These are phyloP conservation scores for Saksenaea vasiformis DNA, from an alignment of 371 early-diverging fungal species.

Conservation along the genomic window DNA sequence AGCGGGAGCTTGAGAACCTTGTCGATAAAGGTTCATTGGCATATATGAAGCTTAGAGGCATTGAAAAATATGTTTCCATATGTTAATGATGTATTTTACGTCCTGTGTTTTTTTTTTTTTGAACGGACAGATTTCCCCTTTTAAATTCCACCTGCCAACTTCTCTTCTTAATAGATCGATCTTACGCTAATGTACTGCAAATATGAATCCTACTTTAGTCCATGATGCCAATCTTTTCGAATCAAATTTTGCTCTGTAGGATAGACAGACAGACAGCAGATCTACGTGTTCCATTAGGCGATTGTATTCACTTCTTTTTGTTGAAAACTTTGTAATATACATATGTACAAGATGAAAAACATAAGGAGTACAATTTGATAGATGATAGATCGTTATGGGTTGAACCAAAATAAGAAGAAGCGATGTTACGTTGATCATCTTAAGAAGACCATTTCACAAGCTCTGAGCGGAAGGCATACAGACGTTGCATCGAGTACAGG, in stretches of 20 bases:
- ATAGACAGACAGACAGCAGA: too few species aligned
- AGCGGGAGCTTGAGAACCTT: background rate
- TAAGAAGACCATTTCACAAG: slow-evolving; percentile 2
- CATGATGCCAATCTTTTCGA: too few species aligned
- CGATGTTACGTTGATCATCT: background rate
- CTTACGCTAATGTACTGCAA: too few species aligned
- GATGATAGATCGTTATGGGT: background rate
- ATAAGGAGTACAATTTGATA: background rate
- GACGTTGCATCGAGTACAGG: slow-evolving; percentile 66
- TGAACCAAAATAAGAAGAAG: background rate
- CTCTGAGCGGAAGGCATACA: slow-evolving; percentile 41
- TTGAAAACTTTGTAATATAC: background rate
- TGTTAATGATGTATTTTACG: background rate
- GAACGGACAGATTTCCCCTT: too few species aligned
- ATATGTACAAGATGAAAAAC: background rate
- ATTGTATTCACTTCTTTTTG: too few species aligned
- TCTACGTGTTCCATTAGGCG: too few species aligned
- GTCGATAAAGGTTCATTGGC: background rate
- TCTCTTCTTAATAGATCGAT: too few species aligned
- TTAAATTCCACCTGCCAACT: too few species aligned
- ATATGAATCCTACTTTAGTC: too few species aligned
- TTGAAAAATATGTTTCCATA: background rate
- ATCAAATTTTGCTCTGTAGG: too few species aligned
- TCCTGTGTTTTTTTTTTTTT: background rate
- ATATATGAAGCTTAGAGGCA: background rate